Percentiles rank a stretch among this genome's conserved stretches.
phyloP scores from a whole-genome alignment of 139 green algal genomes.

The Haematococcus sp. region DNA sequence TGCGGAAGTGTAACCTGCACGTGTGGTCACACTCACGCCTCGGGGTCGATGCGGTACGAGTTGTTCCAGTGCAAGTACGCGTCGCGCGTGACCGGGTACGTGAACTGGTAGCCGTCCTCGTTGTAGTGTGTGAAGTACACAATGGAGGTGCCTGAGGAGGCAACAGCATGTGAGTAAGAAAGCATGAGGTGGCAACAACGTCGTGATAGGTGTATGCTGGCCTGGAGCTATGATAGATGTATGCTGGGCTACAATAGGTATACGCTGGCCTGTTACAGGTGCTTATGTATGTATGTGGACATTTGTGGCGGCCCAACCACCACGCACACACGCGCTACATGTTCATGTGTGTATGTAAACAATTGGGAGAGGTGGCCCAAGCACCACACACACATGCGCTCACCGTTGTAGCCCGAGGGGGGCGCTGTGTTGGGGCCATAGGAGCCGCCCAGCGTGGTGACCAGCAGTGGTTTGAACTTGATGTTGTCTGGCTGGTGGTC shows the following conservation, averaged over 20 bases:
- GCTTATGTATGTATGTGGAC: too few species aligned
- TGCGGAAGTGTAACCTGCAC: too few species aligned
- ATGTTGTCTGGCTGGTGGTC: slow-evolving; percentile 22
- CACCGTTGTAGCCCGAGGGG: too few species aligned
- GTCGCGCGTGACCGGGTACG: slow-evolving; percentile 24
- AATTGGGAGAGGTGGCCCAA: too few species aligned
- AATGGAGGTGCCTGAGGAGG: slow-evolving; percentile 25
- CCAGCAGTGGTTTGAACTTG: slow-evolving; percentile 9
- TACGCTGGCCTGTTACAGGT: too few species aligned
- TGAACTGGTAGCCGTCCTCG: slow-evolving; percentile 48
- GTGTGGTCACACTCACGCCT: not conserved
- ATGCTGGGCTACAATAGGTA: slow-evolving; percentile 12
- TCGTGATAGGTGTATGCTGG: slow-evolving; percentile 26
- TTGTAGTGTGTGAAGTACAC: slow-evolving; percentile 26
- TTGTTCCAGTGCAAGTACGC: slow-evolving; percentile 48
- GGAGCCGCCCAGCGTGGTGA: not conserved
- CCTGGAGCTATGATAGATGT: slow-evolving; percentile 6
- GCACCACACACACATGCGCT: too few species aligned
- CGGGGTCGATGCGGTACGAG: slow-evolving; percentile 22
- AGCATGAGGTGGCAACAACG: not conserved
- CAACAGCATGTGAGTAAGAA: not conserved
- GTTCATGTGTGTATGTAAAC: too few species aligned
- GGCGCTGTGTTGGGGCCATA: too few species aligned
- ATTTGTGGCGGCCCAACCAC: too few species aligned
- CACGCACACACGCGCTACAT: too few species aligned